Base-by-base conservation (phyloP, 2,329 filamentous ascomycete genomes). In the Ramichloridium luteum region DNA sequence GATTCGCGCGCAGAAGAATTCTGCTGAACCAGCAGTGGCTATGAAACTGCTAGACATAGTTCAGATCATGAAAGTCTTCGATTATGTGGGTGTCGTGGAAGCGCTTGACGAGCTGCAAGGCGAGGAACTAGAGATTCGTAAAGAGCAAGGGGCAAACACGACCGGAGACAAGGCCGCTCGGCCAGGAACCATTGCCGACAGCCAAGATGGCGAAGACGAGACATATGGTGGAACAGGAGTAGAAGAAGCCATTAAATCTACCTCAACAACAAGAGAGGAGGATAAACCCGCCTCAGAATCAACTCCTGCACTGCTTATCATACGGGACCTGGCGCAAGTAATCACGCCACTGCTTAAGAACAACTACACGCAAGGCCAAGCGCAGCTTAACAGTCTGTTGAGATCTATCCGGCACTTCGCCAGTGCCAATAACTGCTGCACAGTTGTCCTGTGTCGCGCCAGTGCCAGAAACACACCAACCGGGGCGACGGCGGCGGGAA, bases 61-160 rank as follows among this genome's bases (percentile, higher is more conserved):
- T 3, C 58, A 55, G 37, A 61, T 69, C 16, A 64, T 65, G 55
- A 56, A 65, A 4, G 60, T 65, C 1, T 70, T 70, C 40, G 64
- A 69, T 40, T 56, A 63, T 23, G 53, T 58, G 6, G 66, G 66
- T 0, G 40, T 68, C 15, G 48, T 53, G 6, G 65, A 70, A 39
- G 60, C 59, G 6, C 37, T 68, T 3, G 45, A 42, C 1, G 65
- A 70, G 44, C 38, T 68, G 20, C 45, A 54, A 16, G n/a, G n/a
- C n/a, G 56, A 58, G n/a, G 49, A 32, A 2, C 35, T 63, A 4
- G 37, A 42, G 10, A n/a, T 13, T 15, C 27, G 15, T 11, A 20
- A 12, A 4, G 31, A 14, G 15, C 8, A 16, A 9, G 17, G 10
- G 2, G 8, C 8, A n/a, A 29, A 3, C 25, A 22, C 13, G 5